These are phyloP conservation scores for Caloboletus firmus DNA, from an alignment of 1,284 basidiomycete species.

Conservation along the genomic window DNA sequence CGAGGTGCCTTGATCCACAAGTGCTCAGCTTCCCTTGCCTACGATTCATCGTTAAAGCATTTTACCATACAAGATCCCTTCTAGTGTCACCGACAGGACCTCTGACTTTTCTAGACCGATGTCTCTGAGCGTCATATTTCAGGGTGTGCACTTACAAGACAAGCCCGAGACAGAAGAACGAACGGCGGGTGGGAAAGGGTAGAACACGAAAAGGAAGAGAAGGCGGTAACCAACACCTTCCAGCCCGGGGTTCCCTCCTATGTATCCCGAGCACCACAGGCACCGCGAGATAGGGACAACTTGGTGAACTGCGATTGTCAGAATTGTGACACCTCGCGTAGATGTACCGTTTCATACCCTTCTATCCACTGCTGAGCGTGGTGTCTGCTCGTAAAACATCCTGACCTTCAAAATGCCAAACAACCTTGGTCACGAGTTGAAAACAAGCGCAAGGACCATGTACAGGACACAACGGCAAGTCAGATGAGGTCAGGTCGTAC, in stretches of 20 bases:
- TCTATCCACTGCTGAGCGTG: not conserved
- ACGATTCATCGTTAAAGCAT: not conserved
- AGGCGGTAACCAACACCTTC: not conserved
- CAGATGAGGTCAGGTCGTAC: not conserved
- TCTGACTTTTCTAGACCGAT: slow-evolving; percentile 9
- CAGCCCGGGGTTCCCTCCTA: not conserved
- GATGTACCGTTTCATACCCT: too few relatives aligned
- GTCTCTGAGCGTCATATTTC: not conserved
- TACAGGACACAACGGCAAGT: not conserved
- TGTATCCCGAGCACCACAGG: not conserved
- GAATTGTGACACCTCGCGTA: not conserved
- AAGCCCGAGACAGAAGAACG: not conserved
- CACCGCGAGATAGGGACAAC: not conserved
- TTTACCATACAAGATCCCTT: slow-evolving; percentile 17
- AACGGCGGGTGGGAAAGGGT: not conserved
- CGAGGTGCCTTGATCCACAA: slow-evolving; percentile 2
- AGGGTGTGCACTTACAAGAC: not conserved
- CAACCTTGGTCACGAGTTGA: too few relatives aligned
- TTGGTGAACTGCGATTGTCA: not conserved
- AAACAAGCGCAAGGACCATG: too few relatives aligned
- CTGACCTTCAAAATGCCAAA: too few relatives aligned
- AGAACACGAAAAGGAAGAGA: not conserved
- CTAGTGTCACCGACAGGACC: slow-evolving; percentile 11
- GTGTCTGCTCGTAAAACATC: not conserved
- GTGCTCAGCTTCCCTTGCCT: not conserved